Evolutionary conservation across 2,329 filamentous ascomycete species (phyloP), one percentile per base, ranked within the genome.

Genomic region (Aspergillus quadricinctus): DNA sequence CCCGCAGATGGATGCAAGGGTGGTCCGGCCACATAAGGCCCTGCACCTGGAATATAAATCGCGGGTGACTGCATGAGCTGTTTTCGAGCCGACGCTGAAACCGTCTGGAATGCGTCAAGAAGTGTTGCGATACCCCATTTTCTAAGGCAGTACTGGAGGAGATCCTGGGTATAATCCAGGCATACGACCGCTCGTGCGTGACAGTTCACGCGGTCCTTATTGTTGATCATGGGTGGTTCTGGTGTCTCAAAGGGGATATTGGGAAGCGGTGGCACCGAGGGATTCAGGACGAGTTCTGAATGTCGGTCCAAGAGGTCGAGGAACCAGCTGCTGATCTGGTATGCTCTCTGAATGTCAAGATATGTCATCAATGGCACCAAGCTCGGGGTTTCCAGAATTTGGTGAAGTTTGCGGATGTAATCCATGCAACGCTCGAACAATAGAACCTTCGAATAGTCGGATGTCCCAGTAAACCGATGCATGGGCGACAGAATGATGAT

Each of bases 401-500:
- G 83, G 64, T 89, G 83, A 60, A 96, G 85, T 58, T 85, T 84
- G 57, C 89, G 83, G 50, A 94, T 83, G 68, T 94, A 97, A n/a
- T 87, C 83, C 62, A 93, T 85, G 61, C 87, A 87, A 66, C 94
- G 88, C 69, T 96, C 91, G 70, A 96, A 96, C 43, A 96, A 89
- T 25, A 96, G 79, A 29, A 86, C 80, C 59, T 91, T 89, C 40
- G 87, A 88, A 69, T 93, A 91, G 48, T 90, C 83, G 3, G 85
- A 87, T 50, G 92, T 85, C 1, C 61, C 62, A 0, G 90, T 89
- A 3, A 89, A 85, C 48, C 88, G 82, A 1, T 86, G 84, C 37
- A 88, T 92, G 0, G 92, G 90, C 0, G 91, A 91, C 7, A 97
- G 82, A 56, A 93, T 89, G 71, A 97, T 91, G 25, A 96, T 88